Percentiles rank a stretch among this genome's conserved stretches.
phyloP scores from a whole-genome alignment of 2,329 filamentous ascomycete species.

The Beauveria sp. region DNA sequence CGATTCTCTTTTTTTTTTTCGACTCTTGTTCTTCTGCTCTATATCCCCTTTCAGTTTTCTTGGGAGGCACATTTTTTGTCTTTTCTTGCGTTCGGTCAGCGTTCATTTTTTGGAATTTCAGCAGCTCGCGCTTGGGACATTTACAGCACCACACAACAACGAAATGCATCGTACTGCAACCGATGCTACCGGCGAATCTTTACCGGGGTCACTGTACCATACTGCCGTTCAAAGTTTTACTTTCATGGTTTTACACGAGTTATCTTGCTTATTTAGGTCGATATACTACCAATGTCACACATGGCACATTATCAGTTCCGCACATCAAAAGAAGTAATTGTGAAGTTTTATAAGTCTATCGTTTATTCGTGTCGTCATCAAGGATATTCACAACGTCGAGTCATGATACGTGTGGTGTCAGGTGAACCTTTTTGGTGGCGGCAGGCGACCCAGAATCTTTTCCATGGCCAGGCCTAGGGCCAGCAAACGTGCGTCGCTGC shows the following conservation, averaged over 20 bases:
- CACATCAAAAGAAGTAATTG: not conserved
- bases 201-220: not conserved
- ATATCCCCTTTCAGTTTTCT: not conserved
- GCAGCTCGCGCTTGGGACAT: not conserved
- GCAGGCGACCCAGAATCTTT: constrained; percentile 11
- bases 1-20: not conserved
- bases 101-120: not conserved
- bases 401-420: not conserved
- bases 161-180: not conserved
- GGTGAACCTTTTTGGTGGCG: constrained; percentile 7
- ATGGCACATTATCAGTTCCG: not conserved
- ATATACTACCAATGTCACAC: not conserved
- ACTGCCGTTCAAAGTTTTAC: not conserved
- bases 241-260: not conserved
- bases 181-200: not conserved
- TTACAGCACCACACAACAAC: not conserved
- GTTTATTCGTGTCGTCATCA: not conserved
- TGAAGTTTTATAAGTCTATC: not conserved
- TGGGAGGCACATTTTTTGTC: not conserved
- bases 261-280: not conserved
- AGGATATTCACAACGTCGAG: not conserved
- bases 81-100: not conserved
- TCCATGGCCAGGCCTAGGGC: constrained; percentile 13
- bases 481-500: constrained; percentile 13
- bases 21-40: not conserved